Evolutionary conservation across 257 asterid species (phyloP).

Genomic region (Ophiorrhiza pumila): DNA sequence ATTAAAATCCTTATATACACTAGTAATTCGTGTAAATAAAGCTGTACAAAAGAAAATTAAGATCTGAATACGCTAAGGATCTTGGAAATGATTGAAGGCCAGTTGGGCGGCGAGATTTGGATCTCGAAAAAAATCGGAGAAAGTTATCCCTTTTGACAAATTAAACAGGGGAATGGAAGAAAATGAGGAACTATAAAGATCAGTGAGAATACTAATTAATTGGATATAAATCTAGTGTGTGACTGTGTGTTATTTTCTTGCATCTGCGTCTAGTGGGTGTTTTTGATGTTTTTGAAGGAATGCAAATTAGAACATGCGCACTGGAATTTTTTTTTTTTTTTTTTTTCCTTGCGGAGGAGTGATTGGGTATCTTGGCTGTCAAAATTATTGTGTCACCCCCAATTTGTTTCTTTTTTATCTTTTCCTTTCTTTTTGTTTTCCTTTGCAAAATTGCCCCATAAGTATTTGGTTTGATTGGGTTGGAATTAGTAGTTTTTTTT

Average conservation of each 20-base stretch:
- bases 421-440: no score
- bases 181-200: neutral
- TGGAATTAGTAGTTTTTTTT: neutral
- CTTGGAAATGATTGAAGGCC: constrained; percentile 3
- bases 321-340: neutral
- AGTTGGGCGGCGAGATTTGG: constrained; percentile 15
- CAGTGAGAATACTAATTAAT: constrained; percentile 1
- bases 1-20: neutral
- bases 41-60: neutral
- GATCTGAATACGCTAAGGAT: constrained; percentile 18
- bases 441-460: no score
- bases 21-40: neutral
- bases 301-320: constrained; percentile 13
- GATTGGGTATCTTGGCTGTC: neutral
- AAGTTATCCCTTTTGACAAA: neutral
- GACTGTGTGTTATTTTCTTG: constrained; percentile 4
- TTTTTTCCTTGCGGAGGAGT: neutral
- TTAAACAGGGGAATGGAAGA: neutral
- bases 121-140: constrained; percentile 6
- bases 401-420: no score
- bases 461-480: neutral
- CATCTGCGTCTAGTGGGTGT: neutral
- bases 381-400: neutral
- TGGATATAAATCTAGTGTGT: neutral
- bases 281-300: neutral